Conservation (phyloP, 2,329 filamentous ascomycete species). For the Fusarium sp. region DNA sequence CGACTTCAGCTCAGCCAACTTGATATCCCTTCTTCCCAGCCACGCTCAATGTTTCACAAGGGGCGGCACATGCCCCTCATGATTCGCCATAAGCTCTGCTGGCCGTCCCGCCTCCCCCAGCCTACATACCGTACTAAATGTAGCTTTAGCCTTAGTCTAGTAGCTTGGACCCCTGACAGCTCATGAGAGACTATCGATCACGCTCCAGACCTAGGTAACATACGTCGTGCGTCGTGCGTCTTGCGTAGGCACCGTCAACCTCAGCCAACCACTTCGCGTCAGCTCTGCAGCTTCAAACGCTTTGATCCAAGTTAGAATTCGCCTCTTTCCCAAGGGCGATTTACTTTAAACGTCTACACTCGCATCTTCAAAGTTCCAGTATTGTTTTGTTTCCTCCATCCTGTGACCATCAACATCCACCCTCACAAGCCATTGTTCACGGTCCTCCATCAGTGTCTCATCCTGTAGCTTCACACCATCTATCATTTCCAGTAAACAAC, state of each 20-base stretch:
- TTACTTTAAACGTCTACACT: constrained; percentile 20
- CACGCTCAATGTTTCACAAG: constrained; percentile 41
- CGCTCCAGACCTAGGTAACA: constrained; percentile 22
- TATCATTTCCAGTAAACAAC: neutral
- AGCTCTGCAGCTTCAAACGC: constrained; percentile 27
- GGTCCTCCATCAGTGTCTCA: constrained; percentile 3
- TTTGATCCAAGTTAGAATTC: constrained; percentile 24
- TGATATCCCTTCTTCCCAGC: constrained; percentile 16
- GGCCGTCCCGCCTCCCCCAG: constrained; percentile 7
- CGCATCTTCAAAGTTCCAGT: neutral
- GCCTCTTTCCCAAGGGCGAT: constrained; percentile 6
- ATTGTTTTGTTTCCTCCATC: neutral
- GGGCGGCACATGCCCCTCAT: constrained; percentile 31
- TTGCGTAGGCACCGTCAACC: neutral
- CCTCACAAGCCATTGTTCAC: neutral
- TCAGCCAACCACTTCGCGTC: constrained; percentile 34
- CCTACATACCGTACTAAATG: neutral
- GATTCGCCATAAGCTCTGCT: constrained; percentile 37
- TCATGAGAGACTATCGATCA: constrained; percentile 36
- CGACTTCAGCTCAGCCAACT: neutral
- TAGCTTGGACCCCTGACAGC: constrained; percentile 19
- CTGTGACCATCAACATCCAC: neutral
- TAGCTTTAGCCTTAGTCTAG: neutral
- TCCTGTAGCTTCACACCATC: neutral
- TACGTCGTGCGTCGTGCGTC: neutral